Percentiles rank a stretch among this genome's conserved stretches.
Conservation (phyloP, 805 yeast species). For the Candida golubevii region DNA sequence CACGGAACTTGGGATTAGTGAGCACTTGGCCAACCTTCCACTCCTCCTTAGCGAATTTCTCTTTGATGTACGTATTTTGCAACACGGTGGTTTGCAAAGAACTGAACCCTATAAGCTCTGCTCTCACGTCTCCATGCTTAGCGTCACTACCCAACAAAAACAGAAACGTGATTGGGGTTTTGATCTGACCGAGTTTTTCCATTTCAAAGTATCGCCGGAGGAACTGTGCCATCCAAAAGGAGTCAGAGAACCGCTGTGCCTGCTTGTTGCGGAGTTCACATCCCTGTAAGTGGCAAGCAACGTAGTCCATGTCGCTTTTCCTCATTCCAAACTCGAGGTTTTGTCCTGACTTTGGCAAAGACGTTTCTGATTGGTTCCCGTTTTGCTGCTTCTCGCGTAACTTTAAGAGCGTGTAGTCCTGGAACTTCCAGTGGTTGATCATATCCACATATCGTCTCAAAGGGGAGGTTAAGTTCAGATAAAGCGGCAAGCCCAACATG, state of each 20-base stretch:
- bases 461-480: conserved; percentile 68
- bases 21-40: conserved; percentile 23
- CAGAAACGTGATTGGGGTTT: conserved; percentile 20
- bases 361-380: not conserved
- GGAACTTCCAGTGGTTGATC: conserved; percentile 72
- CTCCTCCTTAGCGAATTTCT: conserved; percentile 18
- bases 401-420: conserved; percentile 5
- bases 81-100: conserved; percentile 21
- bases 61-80: conserved; percentile 18
- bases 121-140: conserved; percentile 25
- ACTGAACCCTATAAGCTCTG: conserved; percentile 25
- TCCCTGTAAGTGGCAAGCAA: conserved; percentile 42
- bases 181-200: conserved; percentile 13
- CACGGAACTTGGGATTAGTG: conserved; percentile 14
- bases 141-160: conserved; percentile 23
- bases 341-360: not conserved
- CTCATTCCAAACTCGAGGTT: conserved; percentile 4
- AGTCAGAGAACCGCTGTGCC: conserved; percentile 22
- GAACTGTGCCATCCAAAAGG: conserved; percentile 38
- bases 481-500: conserved; percentile 57
- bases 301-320: conserved; percentile 26
- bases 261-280: conserved; percentile 37
- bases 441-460: conserved; percentile 25
- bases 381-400: not conserved
- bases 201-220: conserved; percentile 25